Percentiles rank a stretch among this genome's conserved stretches.
Conservation (phyloP, 202 grass and related monocot genomes). For the Tripidium arundinaceum region DNA sequence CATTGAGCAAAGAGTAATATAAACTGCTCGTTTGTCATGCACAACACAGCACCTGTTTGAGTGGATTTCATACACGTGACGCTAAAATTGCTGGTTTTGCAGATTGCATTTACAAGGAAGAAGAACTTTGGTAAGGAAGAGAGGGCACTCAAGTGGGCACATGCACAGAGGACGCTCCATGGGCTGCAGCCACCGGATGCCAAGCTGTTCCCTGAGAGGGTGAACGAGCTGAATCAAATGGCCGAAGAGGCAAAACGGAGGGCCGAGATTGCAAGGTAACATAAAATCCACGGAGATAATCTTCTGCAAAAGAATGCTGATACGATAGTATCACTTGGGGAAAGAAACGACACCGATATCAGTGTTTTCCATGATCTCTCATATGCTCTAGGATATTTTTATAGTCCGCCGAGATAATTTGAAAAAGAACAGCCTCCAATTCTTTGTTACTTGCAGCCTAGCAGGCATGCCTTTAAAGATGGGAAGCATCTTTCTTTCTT, state of each 20-base stretch:
- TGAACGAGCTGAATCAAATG: slow-evolving; percentile 42
- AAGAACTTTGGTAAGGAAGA: slow-evolving; percentile 50
- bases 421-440: no score
- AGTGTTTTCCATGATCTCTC: no score
- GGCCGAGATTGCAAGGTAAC: slow-evolving; percentile 51
- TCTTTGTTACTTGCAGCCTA: no score
- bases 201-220: slow-evolving; percentile 39
- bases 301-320: no score
- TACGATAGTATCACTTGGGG: no score
- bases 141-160: slow-evolving; percentile 56
- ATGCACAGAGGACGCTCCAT: slow-evolving; percentile 52
- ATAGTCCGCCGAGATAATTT: background rate
- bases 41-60: no score
- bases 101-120: slow-evolving; percentile 52
- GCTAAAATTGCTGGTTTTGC: background rate
- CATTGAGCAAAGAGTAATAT: slow-evolving; percentile 44
- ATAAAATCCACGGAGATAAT: no score
- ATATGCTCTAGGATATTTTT: no score
- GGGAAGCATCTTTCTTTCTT: no score
- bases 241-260: slow-evolving; percentile 47
- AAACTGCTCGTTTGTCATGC: no score
- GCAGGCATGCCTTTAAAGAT: no score
- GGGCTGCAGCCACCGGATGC: slow-evolving; percentile 43
- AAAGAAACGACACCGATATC: no score
- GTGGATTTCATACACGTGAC: background rate